Evolutionary conservation across 139 green algal species (phyloP).

Genomic region (Tetratostichococcus sp.): DNA sequence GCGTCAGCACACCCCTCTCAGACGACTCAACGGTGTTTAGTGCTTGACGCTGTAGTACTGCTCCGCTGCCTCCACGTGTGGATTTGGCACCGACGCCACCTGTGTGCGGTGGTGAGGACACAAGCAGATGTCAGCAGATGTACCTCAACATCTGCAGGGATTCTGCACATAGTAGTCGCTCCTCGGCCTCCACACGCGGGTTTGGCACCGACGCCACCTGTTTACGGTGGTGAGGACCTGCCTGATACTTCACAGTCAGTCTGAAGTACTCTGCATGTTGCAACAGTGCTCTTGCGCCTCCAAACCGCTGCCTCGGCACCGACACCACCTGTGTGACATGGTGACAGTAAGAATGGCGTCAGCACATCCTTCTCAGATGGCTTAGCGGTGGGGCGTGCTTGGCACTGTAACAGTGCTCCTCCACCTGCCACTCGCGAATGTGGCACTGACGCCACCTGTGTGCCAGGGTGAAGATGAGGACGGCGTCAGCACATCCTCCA

Average conservation of each 20-base stretch:
- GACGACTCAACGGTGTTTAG: no score
- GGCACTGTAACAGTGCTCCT: constrained; percentile 23
- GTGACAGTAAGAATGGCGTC: no score
- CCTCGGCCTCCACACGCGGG: constrained; percentile 71
- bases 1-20: no score
- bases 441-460: constrained; percentile 40
- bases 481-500: no score
- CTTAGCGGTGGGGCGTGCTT: no score
- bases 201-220: constrained; percentile 68
- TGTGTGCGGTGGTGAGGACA: no score
- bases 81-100: constrained; percentile 61
- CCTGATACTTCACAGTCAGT: no score
- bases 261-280: constrained; percentile 95
- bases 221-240: neutral
- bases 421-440: constrained; percentile 80
- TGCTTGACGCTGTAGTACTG: no score
- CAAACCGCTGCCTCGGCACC: constrained; percentile 82
- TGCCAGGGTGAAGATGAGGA: no score
- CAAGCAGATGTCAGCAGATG: no score
- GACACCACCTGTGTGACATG: constrained; percentile 26
- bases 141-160: neutral
- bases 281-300: constrained; percentile 98
- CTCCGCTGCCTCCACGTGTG: constrained; percentile 73
- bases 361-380: no score
- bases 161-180: neutral